Percentiles rank a stretch among this genome's conserved stretches.
These are phyloP conservation scores for Lodderomyces parapsilosis DNA, from an alignment of 1,139 yeast genomes.

Conservation along the genomic window DNA sequence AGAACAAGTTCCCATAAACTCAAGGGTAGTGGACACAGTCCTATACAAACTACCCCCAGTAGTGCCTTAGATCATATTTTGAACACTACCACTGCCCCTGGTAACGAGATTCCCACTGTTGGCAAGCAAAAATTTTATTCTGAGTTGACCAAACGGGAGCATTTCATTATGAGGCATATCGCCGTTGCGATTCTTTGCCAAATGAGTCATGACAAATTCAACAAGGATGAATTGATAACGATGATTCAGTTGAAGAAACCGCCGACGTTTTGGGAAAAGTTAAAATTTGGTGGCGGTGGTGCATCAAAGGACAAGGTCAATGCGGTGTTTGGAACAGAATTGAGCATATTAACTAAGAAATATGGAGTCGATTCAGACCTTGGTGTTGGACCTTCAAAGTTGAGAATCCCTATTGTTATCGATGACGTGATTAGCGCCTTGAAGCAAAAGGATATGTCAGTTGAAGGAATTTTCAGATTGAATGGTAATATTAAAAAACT, in stretches of 20 bases:
- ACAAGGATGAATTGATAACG: constrained; percentile 51
- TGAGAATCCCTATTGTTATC: constrained; percentile 80
- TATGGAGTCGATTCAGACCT: constrained; percentile 85
- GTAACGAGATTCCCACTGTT: constrained; percentile 3
- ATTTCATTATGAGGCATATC: constrained; percentile 61
- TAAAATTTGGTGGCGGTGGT: constrained; percentile 34
- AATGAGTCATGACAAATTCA: constrained; percentile 35
- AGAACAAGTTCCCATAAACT: constrained; percentile 23
- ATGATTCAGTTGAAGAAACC: constrained; percentile 58
- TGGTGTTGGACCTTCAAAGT: constrained; percentile 81
- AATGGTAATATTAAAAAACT: constrained; percentile 91
- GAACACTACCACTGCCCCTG: constrained; percentile 9
- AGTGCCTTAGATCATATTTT: constrained; percentile 14
- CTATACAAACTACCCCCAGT: constrained; percentile 12
- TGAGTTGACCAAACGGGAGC: constrained; percentile 63
- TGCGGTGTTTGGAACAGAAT: constrained; percentile 76
- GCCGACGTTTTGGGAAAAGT: constrained; percentile 76
- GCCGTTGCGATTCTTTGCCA: constrained; percentile 63
- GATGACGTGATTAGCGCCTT: constrained; percentile 85
- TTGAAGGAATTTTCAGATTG: constrained; percentile 93
- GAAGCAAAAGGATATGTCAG: constrained; percentile 91
- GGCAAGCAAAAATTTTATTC: constrained; percentile 57
- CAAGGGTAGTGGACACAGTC: constrained; percentile 11
- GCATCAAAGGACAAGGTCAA: constrained; percentile 26
- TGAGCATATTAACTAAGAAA: constrained; percentile 66